Evolutionary conservation across 2,329 filamentous ascomycete species (phyloP).

Genomic region (Magnaporthiopsis incrustans): DNA sequence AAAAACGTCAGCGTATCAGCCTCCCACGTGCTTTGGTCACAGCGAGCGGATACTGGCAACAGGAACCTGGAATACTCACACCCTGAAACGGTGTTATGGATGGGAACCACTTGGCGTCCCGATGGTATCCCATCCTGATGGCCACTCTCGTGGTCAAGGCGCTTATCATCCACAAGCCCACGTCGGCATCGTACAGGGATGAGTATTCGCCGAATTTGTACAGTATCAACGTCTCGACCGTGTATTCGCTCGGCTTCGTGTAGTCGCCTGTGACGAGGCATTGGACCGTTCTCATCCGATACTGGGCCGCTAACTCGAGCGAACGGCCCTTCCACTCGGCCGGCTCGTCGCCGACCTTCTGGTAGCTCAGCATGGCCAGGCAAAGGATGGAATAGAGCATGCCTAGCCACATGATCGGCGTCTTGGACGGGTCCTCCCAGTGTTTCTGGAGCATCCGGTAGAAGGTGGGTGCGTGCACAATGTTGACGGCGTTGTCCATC

Average conservation of each 20-base stretch:
- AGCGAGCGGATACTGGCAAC: not conserved
- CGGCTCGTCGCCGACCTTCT: constrained; percentile 72
- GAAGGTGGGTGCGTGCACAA: constrained; percentile 80
- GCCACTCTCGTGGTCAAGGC: constrained; percentile 48
- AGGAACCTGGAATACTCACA: constrained; percentile 33
- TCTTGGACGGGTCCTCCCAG: constrained; percentile 66
- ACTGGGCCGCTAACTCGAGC: constrained; percentile 53
- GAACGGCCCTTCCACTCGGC: constrained; percentile 65
- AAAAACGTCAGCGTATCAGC: not conserved
- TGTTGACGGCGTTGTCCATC: constrained; percentile 59
- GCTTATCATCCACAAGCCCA: constrained; percentile 54
- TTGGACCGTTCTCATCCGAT: constrained; percentile 66
- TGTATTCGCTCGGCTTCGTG: constrained; percentile 64
- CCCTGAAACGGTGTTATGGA: constrained; percentile 65
- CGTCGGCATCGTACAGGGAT: constrained; percentile 64
- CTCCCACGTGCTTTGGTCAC: not conserved
- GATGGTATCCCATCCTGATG: constrained; percentile 68
- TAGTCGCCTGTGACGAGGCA: constrained; percentile 71
- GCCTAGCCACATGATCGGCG: constrained; percentile 70
- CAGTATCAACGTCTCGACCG: constrained; percentile 69
- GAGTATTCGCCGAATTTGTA: constrained; percentile 71
- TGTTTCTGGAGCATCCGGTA: constrained; percentile 58
- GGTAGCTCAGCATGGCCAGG: constrained; percentile 70
- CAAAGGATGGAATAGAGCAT: constrained; percentile 70
- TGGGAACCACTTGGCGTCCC: constrained; percentile 68